Evolutionary conservation across 805 yeast species (phyloP), one percentile per base, ranked within the genome.

Genomic region (Metschnikowia colocasiae): DNA sequence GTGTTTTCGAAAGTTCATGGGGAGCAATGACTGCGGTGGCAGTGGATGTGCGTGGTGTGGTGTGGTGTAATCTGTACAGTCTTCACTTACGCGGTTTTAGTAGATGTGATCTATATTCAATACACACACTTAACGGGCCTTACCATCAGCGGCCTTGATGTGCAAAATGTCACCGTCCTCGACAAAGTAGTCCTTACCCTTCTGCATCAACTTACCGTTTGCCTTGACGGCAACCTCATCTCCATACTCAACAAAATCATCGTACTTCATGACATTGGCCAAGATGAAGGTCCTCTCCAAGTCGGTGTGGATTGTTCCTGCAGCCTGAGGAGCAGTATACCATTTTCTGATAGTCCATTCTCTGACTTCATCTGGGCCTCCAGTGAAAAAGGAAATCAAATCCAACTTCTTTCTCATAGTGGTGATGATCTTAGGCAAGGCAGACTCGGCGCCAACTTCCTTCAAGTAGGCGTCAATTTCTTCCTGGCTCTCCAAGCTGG

Each of bases 111-210:
- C n/a, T 36, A 15, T 22, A 36, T 36, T 36, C 30, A 25, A 23
- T n/a, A 15, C 20, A 36, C 29, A 23, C 29, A 25, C 54, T 67
- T 72, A 73, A 61, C 77, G 73, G 49, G 75, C 86, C 75, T 88
- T 88, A 69, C 95, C 95, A 45, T 91, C 96, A 59, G 95, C 97
- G 48, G 97, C 90, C 74, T 94, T 85, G 79, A 92, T 87, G 71
- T 83, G 88, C 55, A 92, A 76, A 61, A 94, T 76, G 65, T 91
- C 98, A 61, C 96, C 96, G 65, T 91, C 97, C 73, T 91, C 96
- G 49, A 94, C 96, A 46, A 81, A 87, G 66, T 94, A 94, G 53
- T 83, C 95, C 69, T 92, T 94, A 70, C 99, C 99, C 79, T 91
- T 95, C 62, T 82, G 84, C 67, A 79, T 73, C 60, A 92, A 78